Conservation (phyloP, 768 basidiomycete genomes). For the Tephrocybe rancida region DNA sequence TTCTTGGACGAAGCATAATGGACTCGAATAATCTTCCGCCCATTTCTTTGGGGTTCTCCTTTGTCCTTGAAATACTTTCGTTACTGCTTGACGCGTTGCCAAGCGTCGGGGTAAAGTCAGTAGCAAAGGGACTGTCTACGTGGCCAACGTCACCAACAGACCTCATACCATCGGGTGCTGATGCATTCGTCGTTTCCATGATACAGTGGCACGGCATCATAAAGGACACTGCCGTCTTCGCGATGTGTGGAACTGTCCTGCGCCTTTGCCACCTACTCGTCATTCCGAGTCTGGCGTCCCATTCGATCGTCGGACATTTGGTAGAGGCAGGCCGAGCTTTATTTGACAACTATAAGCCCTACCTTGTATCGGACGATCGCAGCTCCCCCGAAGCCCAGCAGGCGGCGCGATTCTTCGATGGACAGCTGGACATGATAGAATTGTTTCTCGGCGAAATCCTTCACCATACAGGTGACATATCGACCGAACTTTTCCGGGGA, state of each 20-base stretch:
- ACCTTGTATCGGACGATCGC: neutral
- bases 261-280: slow-evolving; percentile 7
- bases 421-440: slow-evolving; percentile 1
- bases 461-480: neutral
- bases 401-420: neutral
- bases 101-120: slow-evolving; percentile 3
- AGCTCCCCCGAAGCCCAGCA: neutral
- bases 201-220: slow-evolving; percentile 12
- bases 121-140: slow-evolving; percentile 11
- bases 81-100: neutral
- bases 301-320: neutral
- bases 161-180: slow-evolving; percentile 9
- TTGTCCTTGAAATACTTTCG: neutral
- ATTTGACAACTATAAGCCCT: slow-evolving; percentile 6
- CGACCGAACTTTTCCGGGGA: slow-evolving; percentile 5
- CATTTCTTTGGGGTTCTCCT: neutral
- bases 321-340: slow-evolving; percentile 6
- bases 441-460: neutral
- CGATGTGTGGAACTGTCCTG: too few relatives aligned
- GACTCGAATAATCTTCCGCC: neutral
- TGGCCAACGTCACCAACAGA: slow-evolving; percentile 10
- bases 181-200: slow-evolving; percentile 10
- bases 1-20: neutral
- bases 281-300: slow-evolving; percentile 5
- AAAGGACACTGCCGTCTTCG: slow-evolving; percentile 7